Percentiles rank a stretch among this genome's conserved stretches.
Evolutionary conservation across 441 rosid species (phyloP).

Genomic region (Adansonia grandidieri): DNA sequence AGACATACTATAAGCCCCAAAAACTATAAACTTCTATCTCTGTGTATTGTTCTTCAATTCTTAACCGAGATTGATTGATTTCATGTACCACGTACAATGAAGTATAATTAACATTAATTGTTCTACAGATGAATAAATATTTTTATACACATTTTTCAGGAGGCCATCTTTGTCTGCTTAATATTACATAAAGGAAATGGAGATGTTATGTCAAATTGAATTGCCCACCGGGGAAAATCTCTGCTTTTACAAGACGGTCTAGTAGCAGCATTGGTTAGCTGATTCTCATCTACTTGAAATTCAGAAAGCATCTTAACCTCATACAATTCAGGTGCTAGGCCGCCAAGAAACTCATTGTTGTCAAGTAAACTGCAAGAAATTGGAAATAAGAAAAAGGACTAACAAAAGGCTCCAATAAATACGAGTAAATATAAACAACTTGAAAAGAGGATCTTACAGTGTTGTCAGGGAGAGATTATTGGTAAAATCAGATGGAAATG

Average conservation of each 20-base stretch:
- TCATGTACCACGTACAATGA: neutral
- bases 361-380: conserved; percentile 54
- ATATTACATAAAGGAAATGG: neutral
- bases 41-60: neutral
- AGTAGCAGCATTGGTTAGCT: conserved; percentile 29
- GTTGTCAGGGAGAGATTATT: conserved; percentile 49
- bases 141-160: neutral
- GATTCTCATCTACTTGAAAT: conserved; percentile 46
- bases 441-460: conserved; percentile 47
- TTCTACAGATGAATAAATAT: neutral
- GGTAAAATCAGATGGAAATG: conserved; percentile 51
- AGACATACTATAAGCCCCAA: conserved; percentile 5
- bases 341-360: conserved; percentile 52
- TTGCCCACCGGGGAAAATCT: conserved; percentile 37
- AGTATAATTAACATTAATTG: neutral
- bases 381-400: neutral
- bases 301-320: conserved; percentile 50
- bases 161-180: neutral
- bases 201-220: neutral
- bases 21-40: conserved; percentile 5
- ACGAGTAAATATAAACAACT: neutral
- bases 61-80: neutral
- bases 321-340: conserved; percentile 44
- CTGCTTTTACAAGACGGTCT: conserved; percentile 34
- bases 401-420: conserved; percentile 23